Percentiles rank a stretch among this genome's conserved stretches.
Conservation (phyloP, 306 rosid species). For the Rubus idaeus region DNA sequence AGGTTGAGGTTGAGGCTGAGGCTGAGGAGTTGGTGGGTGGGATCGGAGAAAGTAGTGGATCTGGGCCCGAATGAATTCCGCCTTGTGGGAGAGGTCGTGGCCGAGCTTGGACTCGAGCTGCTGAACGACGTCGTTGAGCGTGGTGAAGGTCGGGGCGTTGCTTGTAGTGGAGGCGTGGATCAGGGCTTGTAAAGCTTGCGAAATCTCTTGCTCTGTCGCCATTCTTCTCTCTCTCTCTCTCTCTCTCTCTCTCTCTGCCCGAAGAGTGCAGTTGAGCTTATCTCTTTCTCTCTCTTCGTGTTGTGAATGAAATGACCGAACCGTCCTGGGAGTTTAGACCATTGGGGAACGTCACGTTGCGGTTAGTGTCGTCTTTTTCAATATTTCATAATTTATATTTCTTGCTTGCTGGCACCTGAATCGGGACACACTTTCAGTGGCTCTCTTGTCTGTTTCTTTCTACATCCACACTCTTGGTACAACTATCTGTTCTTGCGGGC, state of each 20-base stretch:
- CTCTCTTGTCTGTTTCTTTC: too few relatives aligned
- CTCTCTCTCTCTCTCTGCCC: slow-evolving; percentile 24
- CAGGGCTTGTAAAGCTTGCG: slow-evolving; percentile 54
- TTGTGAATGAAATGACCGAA: neutral
- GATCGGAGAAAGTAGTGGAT: slow-evolving; percentile 52
- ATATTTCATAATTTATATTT: too few relatives aligned
- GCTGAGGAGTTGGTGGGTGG: slow-evolving; percentile 23
- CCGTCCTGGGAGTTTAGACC: neutral
- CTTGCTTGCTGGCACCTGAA: too few relatives aligned
- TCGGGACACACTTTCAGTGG: too few relatives aligned
- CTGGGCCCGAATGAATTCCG: slow-evolving; percentile 61
- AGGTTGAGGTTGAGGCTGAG: slow-evolving; percentile 22
- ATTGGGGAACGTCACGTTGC: too few relatives aligned
- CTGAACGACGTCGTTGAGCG: slow-evolving; percentile 57
- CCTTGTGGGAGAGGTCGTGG: slow-evolving; percentile 61
- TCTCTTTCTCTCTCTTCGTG: slow-evolving; percentile 25
- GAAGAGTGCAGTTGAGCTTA: slow-evolving; percentile 16
- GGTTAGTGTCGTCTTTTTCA: neutral
- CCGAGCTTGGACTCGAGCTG: slow-evolving; percentile 69
- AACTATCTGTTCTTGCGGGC: too few relatives aligned
- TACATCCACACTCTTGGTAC: too few relatives aligned
- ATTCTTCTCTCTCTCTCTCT: slow-evolving; percentile 33
- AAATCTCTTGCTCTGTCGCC: slow-evolving; percentile 72
- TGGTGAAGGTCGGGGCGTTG: slow-evolving; percentile 32
- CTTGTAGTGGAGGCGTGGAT: slow-evolving; percentile 32